Conservation (phyloP, 176 grass and related monocot genomes). For the Echinochloa phyllopogon region DNA sequence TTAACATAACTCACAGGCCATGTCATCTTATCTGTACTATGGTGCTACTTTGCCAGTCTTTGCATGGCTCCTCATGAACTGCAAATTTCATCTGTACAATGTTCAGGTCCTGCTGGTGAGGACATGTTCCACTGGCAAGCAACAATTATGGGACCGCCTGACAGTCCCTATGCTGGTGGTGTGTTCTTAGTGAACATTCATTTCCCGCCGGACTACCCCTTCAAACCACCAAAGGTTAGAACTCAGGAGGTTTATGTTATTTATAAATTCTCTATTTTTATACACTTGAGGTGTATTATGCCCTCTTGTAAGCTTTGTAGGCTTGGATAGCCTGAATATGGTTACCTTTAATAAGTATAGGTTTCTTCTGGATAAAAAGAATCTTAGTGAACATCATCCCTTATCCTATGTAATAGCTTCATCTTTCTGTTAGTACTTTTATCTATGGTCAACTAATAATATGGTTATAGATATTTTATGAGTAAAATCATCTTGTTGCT, state of each 20-base stretch:
- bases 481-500: background rate
- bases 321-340: background rate
- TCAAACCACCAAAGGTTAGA: conserved; percentile 65
- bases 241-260: background rate
- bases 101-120: conserved; percentile 64
- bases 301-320: background rate
- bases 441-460: background rate
- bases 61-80: conserved; percentile 15
- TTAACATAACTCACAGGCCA: background rate
- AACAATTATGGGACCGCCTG: conserved; percentile 65
- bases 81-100: conserved; percentile 34
- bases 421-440: background rate
- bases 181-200: conserved; percentile 71
- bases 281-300: background rate
- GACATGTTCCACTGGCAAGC: conserved; percentile 74
- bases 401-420: background rate
- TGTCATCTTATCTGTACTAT: background rate
- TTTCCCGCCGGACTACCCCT: conserved; percentile 65
- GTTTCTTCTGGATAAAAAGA: background rate
- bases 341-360: background rate
- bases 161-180: conserved; percentile 64
- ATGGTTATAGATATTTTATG: conserved; percentile 12
- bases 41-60: background rate
- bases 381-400: background rate
- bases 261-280: background rate